Percentiles rank a stretch among this genome's conserved stretches.
phyloP scores from a whole-genome alignment of 2,329 filamentous ascomycete genomes.

The Xylariaceae sp. region DNA sequence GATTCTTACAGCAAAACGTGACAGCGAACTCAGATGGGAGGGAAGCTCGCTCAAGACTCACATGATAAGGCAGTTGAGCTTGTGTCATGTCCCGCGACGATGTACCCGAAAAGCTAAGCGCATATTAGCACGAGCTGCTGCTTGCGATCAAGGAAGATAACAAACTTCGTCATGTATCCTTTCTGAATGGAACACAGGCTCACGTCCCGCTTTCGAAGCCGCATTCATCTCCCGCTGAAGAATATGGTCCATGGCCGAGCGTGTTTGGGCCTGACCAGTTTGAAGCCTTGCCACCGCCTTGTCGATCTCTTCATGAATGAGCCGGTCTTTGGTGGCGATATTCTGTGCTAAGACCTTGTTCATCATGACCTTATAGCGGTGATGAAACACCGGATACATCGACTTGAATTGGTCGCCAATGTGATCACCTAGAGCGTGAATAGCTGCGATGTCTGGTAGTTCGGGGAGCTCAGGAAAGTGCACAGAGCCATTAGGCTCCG shows the following conservation, averaged over 20 bases:
- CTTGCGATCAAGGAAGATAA: not conserved
- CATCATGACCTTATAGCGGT: slow-evolving; percentile 9
- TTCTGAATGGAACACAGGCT: slow-evolving; percentile 25
- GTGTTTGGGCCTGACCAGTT: slow-evolving; percentile 10
- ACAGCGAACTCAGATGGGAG: too few species aligned
- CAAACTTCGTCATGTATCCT: slow-evolving; percentile 29
- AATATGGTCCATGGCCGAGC: slow-evolving; percentile 28
- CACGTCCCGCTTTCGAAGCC: slow-evolving; percentile 25
- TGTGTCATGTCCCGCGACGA: slow-evolving; percentile 25
- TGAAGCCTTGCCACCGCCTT: slow-evolving; percentile 14
- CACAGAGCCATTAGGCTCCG: slow-evolving; percentile 6
- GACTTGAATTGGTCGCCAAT: slow-evolving; percentile 14
- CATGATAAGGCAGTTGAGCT: slow-evolving; percentile 14
- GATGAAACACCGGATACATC: slow-evolving; percentile 5
- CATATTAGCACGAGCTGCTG: not conserved
- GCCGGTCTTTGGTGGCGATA: slow-evolving; percentile 13
- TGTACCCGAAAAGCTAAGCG: slow-evolving; percentile 21
- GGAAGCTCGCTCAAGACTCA: too few species aligned
- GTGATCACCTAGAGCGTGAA: slow-evolving; percentile 8
- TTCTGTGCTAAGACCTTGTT: slow-evolving; percentile 4
- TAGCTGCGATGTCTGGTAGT: slow-evolving; percentile 13
- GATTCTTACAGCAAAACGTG: too few species aligned
- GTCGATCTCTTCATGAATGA: slow-evolving; percentile 17
- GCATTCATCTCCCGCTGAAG: slow-evolving; percentile 27
- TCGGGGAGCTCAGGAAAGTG: slow-evolving; percentile 10